phyloP scores from a whole-genome alignment of 305 asterid genomes.

The Fraxinus baroniana region DNA sequence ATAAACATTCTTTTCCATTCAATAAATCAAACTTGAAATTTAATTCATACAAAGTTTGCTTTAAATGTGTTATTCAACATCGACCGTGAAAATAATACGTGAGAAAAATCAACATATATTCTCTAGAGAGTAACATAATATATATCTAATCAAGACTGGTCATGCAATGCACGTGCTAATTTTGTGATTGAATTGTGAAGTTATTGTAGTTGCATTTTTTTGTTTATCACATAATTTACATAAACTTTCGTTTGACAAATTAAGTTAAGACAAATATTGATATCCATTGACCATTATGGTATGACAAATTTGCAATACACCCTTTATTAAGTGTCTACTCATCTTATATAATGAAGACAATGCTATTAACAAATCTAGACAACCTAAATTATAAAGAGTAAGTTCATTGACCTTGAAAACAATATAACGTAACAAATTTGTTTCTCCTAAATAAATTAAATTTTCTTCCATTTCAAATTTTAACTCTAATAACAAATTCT shows the following conservation, averaged over 20 bases:
- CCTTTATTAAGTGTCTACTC: not conserved
- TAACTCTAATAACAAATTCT: not conserved
- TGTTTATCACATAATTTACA: not conserved
- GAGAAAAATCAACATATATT: not conserved
- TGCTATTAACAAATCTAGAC: not conserved
- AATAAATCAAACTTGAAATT: not conserved
- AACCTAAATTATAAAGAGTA: too few relatives aligned
- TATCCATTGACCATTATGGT: not conserved
- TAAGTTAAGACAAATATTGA: not conserved
- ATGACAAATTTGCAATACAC: not conserved
- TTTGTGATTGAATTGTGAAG: not conserved
- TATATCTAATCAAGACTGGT: not conserved
- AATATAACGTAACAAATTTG: not conserved
- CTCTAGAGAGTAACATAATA: not conserved
- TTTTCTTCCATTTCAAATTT: not conserved
- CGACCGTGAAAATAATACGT: not conserved
- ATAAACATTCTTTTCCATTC: not conserved
- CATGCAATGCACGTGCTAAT: not conserved
- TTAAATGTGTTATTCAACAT: not conserved
- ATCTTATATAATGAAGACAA: not conserved
- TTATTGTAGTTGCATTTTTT: not conserved
- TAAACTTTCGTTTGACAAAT: not conserved
- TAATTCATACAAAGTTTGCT: not conserved
- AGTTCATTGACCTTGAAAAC: not conserved
- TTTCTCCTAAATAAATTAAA: not conserved